phyloP scores from a whole-genome alignment of 352 stramenopile genomes.

The Pythium biforme region DNA sequence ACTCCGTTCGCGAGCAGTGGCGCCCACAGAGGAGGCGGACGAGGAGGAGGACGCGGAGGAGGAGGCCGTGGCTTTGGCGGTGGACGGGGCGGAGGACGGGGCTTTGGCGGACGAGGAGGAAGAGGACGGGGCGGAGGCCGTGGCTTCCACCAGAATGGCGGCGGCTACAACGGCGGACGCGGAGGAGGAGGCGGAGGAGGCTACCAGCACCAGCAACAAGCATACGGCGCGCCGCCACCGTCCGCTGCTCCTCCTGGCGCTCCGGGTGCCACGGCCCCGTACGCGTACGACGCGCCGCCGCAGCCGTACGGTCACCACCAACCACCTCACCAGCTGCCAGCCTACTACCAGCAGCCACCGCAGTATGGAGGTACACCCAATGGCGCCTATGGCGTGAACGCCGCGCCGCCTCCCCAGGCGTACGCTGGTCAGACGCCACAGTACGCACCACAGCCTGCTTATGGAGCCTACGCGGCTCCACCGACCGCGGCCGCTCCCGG shows the following conservation, averaged over 20 bases:
- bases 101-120: constrained; percentile 3
- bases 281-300: constrained; percentile 10
- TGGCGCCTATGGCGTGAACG: constrained; percentile 4
- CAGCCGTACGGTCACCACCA: constrained; percentile 6
- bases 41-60: constrained; percentile 23
- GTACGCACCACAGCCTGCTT: background rate
- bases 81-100: constrained; percentile 15
- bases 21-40: constrained; percentile 30
- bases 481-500: constrained; percentile 3
- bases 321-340: constrained; percentile 2
- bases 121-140: background rate
- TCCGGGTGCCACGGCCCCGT: background rate
- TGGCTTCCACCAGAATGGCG: background rate
- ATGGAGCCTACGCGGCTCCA: background rate
- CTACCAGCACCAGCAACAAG: background rate
- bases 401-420: constrained; percentile 24
- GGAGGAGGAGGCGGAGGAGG: background rate
- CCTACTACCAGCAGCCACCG: constrained; percentile 18
- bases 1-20: constrained; percentile 31
- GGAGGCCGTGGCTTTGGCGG: constrained; percentile 31
- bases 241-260: too few relatives aligned
- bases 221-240: background rate
- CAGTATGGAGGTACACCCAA: constrained; percentile 9
- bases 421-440: background rate
- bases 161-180: constrained; percentile 3